These are phyloP conservation scores for Canna indica DNA, from an alignment of 176 grass and related monocot genomes.

Conservation along the genomic window DNA sequence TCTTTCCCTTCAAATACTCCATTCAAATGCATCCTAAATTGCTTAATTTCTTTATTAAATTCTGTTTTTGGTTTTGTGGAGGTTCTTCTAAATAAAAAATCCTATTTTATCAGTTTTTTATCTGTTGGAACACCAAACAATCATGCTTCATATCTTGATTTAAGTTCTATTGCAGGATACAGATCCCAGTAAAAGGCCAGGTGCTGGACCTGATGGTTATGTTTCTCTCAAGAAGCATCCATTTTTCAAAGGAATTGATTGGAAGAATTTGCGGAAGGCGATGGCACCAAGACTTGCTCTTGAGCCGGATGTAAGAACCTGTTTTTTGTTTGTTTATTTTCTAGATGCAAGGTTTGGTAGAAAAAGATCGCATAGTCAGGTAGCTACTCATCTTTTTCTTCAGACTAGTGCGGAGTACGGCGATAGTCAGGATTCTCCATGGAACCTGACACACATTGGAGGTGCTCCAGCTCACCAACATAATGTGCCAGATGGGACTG, in stretches of 20 bases:
- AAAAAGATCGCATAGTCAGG: not conserved
- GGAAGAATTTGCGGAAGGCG: conserved; percentile 61
- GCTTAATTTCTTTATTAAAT: too few relatives aligned
- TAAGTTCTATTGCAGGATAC: conserved; percentile 48
- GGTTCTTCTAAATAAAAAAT: too few relatives aligned
- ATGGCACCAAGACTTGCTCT: conserved; percentile 43
- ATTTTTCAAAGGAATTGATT: conserved; percentile 91
- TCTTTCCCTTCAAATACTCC: too few relatives aligned
- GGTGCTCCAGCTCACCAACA: conserved; percentile 37
- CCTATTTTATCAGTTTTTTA: too few relatives aligned
- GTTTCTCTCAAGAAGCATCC: conserved; percentile 69
- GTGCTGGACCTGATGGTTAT: conserved; percentile 76
- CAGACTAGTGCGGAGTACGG: conserved; percentile 53
- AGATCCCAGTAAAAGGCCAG: conserved; percentile 72
- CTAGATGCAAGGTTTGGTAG: not conserved
- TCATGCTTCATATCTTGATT: not conserved
- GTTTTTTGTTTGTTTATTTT: not conserved
- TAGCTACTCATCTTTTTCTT: not conserved
- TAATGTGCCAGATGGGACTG: conserved; percentile 29
- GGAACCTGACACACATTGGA: conserved; percentile 60
- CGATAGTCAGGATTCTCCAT: conserved; percentile 53
- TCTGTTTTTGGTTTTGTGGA: too few relatives aligned
- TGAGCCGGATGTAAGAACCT: conserved; percentile 52
- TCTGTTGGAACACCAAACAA: not conserved
- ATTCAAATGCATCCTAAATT: too few relatives aligned